Evolutionary conservation across 1,284 basidiomycete species (phyloP), one percentile per base, ranked within the genome.

Genomic region (Polyporus tsugae): DNA sequence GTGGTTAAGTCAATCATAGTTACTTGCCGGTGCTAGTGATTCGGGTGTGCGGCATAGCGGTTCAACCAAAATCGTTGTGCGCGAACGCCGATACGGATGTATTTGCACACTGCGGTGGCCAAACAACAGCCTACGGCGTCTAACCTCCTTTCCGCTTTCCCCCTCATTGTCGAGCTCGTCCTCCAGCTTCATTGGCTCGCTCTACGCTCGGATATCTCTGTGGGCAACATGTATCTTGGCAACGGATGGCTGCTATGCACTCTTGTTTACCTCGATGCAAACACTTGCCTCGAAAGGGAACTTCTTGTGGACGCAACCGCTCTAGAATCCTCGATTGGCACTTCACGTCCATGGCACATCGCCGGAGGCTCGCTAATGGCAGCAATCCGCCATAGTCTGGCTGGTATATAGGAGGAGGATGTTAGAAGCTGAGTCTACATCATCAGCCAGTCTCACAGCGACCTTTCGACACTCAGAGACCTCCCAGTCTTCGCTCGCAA

Each of bases 401-500:
- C 38, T 25, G 38, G 58, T 60, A 60, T 60, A 60, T 60, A 60
- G 15, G 36, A 25, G n/a, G n/a, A 2, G n/a, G n/a, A 36, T 41
- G 13, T 22, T 60, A 22, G 13, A 5, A 13, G n/a, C 39, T 35
- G 33, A 62, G 35, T 38, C 41, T 5, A 19, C 71, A 67, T 58
- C 63, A 67, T 25, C 69, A 64, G 59, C 49, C 58, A 39, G 64
- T 60, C 62, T 57, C 33, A 39, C 53, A 59, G 29, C 58, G 60
- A 64, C 60, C 33, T 39, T 55, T 58, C 36, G 39, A 36, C 60
- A 39, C 19, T 4, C 60, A 61, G 35, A 39, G n/a, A 38, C n/a
- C 57, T 22, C 11, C 33, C 61, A 52, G 7, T n/a, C 52, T 35
- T 58, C 62, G 49, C 62, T 55, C 66, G n/a, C 62, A 52, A 19